Base-by-base conservation (phyloP, 176 grass and related monocot genomes). In the Musa itinerans region DNA sequence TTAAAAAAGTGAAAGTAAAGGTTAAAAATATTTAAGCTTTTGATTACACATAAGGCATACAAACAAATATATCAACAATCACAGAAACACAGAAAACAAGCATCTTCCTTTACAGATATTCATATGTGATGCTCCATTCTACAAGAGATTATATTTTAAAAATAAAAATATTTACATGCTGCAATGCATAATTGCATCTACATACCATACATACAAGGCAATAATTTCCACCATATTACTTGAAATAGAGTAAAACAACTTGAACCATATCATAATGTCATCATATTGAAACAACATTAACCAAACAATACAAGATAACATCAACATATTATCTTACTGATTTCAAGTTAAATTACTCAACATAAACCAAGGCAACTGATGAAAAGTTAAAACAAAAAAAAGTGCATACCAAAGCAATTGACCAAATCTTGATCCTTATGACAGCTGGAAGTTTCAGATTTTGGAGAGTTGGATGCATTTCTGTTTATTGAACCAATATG, bases 401-500 rank as follows among this genome's bases (percentile, higher is more conserved):
- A 55, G n/a, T 14, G 70, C 77, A 81, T 93, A 97, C 94, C 94
- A 84, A 82, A 67, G 57, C 63, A 68, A 67, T 78, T 75, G 85
- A 57, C 73, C 63, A 83, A 69, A 50, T 93, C 90, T 87, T 84
- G 87, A 70, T 94, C 90, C 83, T 74, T 89, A 68, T 91, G 90
- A 79, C 86, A 89, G 78, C 83, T 90, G 50, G 88, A 83, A 53
- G 85, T 78, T 89, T 98, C 94, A 75, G 94, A 89, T 73, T 69
- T 93, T 10, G 90, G 88, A 65, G 94, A 90, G 26, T 80, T 86
- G 82, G 73, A 87, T 57, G 71, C 81, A 84, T 76, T 92, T 88
- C 88, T 97, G 78, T 97, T 89, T 75, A 81, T 83, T 59, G 90
- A 82, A 76, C 88, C 73, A 71, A 98, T 67, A 87, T 99, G 90